Conservation (phyloP, 805 yeast genomes). For the Schwanniomyces pseudopolymorphus region DNA sequence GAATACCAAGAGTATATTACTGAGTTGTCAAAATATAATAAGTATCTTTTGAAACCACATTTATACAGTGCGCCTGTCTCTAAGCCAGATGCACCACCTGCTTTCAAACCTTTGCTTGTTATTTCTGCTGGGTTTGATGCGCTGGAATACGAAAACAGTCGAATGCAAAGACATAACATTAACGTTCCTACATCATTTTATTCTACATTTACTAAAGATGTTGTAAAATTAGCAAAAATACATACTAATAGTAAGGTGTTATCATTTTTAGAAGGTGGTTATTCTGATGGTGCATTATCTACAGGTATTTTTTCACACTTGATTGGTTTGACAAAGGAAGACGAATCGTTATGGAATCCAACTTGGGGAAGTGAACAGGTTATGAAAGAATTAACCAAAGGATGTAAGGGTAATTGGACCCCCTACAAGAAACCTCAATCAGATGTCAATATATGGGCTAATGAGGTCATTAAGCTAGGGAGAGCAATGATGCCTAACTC, state of each 20-base stretch:
- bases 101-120: constrained; percentile 53
- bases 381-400: constrained; percentile 63
- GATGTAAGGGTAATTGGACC: constrained; percentile 67
- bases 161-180: constrained; percentile 82
- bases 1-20: constrained; percentile 27
- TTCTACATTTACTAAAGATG: constrained; percentile 68
- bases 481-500: constrained; percentile 61
- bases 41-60: constrained; percentile 31
- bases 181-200: constrained; percentile 82
- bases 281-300: constrained; percentile 75
- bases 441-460: constrained; percentile 60
- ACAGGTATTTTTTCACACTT: constrained; percentile 81
- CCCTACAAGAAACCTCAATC: constrained; percentile 53
- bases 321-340: constrained; percentile 57
- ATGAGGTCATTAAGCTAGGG: constrained; percentile 61
- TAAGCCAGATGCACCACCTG: constrained; percentile 36
- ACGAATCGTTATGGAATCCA: constrained; percentile 49
- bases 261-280: constrained; percentile 82
- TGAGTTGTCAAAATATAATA: constrained; percentile 27
- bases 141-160: constrained; percentile 74
- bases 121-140: constrained; percentile 90
- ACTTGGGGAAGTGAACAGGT: constrained; percentile 66
- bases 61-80: constrained; percentile 22
- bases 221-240: constrained; percentile 63
- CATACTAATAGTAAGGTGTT: constrained; percentile 61